Evolutionary conservation across 805 yeast genomes (phyloP), one percentile per base, ranked within the genome.

Genomic region (Nakazawaea ambrosiae): DNA sequence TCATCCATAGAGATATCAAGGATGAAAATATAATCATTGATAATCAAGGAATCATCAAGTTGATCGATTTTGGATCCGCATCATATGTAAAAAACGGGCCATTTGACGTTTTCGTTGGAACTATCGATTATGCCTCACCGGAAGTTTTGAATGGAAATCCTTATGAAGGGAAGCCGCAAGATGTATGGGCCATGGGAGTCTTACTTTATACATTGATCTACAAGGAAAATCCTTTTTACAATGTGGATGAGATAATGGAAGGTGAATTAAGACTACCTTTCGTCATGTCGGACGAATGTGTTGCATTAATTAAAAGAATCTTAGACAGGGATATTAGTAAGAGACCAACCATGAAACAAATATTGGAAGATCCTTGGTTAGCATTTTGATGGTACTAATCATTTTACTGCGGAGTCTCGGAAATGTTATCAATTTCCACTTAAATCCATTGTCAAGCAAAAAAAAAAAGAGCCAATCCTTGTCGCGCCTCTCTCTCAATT

Each of bases 101-200:
- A 4, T 92, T 90, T 60, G 96, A 90, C 48, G 96, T 92, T 4
- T 90, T 92, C 60, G 97, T 92, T 2, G 98, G 98, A 2, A 92
- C 98, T 0, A 79, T 92, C 31, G 97, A 92, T 57, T 92, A 90
- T 57, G 97, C 97, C 1, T 95, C 97, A 0, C 98, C 98, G 0
- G 98, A 92, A 58, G 96, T 92, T 1, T 65, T 92, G 25, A 71
- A 79, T 36, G 98, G 97, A 2, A 79, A 78, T 43, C 81, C 89
- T 17, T 92, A 90, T 52, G 87, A 78, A 36, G 98, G 98, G 17
- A 81, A 76, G 54, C 90, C 95, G 3, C 98, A 92, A 57, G 98
- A 92, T 60, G 81, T 89, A 2, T 92, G 98, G 98, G 96, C 97
- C 0, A 67, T 90, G 53, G 98, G 98, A 2, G 84, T 92, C 17